phyloP scores from a whole-genome alignment of 495 filamentous ascomycete genomes.

The Podospora anserina region DNA sequence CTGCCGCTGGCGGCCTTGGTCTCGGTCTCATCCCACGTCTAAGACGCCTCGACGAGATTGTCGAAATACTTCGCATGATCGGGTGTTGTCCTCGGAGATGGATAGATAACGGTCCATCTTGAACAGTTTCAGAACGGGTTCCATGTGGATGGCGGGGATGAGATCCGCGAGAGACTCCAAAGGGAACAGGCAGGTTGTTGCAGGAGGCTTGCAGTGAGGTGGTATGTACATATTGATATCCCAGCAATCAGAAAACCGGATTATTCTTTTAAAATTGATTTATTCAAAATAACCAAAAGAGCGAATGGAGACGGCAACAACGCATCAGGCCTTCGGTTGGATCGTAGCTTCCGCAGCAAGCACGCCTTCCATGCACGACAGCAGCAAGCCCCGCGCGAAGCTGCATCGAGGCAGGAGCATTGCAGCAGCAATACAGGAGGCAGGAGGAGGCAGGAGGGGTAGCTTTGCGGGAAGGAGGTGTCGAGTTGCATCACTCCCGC shows the following conservation, averaged over 20 bases:
- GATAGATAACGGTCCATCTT: slow-evolving; percentile 1
- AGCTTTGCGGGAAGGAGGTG: slow-evolving; percentile 7
- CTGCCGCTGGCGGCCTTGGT: not conserved
- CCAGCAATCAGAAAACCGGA: not conserved
- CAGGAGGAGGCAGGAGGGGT: slow-evolving; percentile 3
- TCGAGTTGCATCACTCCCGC: slow-evolving; percentile 15
- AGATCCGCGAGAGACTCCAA: not conserved
- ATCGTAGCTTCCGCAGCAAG: slow-evolving; percentile 17
- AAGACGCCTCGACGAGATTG: not conserved
- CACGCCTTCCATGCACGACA: slow-evolving; percentile 22
- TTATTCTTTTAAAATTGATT: slow-evolving; percentile 7
- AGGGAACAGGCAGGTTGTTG: not conserved
- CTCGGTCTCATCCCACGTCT: not conserved
- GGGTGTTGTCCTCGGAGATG: not conserved
- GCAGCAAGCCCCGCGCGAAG: slow-evolving; percentile 20
- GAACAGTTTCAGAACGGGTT: not conserved
- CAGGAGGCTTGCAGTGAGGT: slow-evolving; percentile 4
- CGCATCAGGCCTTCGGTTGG: slow-evolving; percentile 22
- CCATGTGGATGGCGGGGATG: not conserved
- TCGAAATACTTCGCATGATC: not conserved
- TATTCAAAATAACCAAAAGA: not conserved
- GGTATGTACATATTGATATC: not conserved
- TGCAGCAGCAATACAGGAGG: not conserved
- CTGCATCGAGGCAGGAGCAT: slow-evolving; percentile 11
- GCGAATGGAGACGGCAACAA: slow-evolving; percentile 5